phyloP scores from a whole-genome alignment of 1,284 basidiomycete genomes.

The Irpex rosettiformis region DNA sequence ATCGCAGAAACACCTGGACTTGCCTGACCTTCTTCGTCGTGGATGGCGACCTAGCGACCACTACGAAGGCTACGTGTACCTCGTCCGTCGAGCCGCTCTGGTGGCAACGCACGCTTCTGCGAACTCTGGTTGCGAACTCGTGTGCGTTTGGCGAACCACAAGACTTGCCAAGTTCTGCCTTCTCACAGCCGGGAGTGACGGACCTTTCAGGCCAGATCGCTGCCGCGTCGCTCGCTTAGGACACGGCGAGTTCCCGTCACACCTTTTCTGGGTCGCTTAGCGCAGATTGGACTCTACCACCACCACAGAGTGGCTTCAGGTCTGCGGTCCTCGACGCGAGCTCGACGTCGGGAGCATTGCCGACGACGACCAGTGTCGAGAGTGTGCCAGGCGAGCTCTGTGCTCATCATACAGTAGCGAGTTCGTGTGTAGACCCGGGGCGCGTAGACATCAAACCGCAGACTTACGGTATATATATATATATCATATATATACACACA shows the following conservation, averaged over 20 bases:
- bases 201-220: neutral
- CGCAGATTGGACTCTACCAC: neutral
- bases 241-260: conserved; percentile 1
- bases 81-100: neutral
- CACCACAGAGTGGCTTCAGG: no score
- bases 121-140: neutral
- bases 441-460: neutral
- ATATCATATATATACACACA: no score
- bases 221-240: neutral
- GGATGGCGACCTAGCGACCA: neutral
- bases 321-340: no score
- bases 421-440: neutral
- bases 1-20: neutral
- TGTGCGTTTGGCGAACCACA: neutral
- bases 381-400: no score
- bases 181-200: neutral
- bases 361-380: no score
- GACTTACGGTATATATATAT: neutral
- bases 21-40: neutral
- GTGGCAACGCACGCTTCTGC: neutral
- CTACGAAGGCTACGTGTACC: neutral
- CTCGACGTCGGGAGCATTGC: no score
- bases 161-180: neutral
- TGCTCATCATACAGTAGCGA: neutral
- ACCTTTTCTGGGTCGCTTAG: conserved; percentile 1